Percentiles rank a stretch among this genome's conserved stretches.
phyloP scores from a whole-genome alignment of 2,329 filamentous ascomycete species.

The Diplodia intermedia region DNA sequence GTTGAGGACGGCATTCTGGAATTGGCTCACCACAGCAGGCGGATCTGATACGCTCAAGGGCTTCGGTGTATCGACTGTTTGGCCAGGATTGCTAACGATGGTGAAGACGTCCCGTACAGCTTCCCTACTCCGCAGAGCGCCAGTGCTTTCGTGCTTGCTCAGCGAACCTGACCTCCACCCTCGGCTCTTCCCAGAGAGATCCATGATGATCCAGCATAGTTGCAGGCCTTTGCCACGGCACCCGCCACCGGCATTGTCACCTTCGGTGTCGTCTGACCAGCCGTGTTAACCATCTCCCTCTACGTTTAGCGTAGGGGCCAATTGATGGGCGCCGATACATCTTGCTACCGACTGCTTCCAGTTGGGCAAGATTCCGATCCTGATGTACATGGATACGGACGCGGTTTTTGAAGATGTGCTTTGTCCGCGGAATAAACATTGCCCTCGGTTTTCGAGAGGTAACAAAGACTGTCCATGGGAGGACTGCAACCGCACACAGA shows the following conservation, averaged over 20 bases:
- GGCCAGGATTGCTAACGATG: slow-evolving; percentile 29
- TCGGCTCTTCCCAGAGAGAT: slow-evolving; percentile 31
- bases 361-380: slow-evolving; percentile 39
- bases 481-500: slow-evolving; percentile 82
- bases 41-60: slow-evolving; percentile 41
- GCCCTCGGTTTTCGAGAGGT: slow-evolving; percentile 73
- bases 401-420: slow-evolving; percentile 96
- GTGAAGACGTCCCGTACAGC: slow-evolving; percentile 58
- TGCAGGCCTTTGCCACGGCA: slow-evolving; percentile 61
- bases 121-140: slow-evolving; percentile 52
- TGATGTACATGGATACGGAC: slow-evolving; percentile 55
- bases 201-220: slow-evolving; percentile 48
- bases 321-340: slow-evolving; percentile 64
- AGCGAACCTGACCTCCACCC: slow-evolving; percentile 54
- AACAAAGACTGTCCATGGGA: slow-evolving; percentile 95
- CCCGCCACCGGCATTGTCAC: slow-evolving; percentile 59
- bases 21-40: slow-evolving; percentile 33
- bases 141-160: slow-evolving; percentile 32
- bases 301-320: slow-evolving; percentile 58
- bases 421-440: slow-evolving; percentile 72
- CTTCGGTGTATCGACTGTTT: slow-evolving; percentile 30
- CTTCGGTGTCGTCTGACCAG: slow-evolving; percentile 63
- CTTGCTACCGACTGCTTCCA: slow-evolving; percentile 38
- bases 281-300: slow-evolving; percentile 71
- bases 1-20: slow-evolving; percentile 21